Evolutionary conservation across 768 basidiomycete genomes (phyloP).

Genomic region (Rubroboletus satanas): DNA sequence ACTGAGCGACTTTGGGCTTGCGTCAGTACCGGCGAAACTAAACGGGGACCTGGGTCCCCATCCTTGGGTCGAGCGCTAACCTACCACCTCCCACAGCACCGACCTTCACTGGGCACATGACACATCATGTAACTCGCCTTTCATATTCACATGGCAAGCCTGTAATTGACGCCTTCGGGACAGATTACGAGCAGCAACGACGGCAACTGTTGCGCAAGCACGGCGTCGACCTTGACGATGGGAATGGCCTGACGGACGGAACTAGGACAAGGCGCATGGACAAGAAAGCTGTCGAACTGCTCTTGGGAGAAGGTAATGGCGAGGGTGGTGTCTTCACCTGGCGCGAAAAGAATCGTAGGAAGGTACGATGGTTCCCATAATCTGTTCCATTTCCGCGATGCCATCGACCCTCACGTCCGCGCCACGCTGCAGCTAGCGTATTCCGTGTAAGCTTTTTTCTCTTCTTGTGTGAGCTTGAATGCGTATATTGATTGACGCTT

Average conservation of each 20-base stretch:
- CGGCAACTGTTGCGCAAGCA: slow-evolving; percentile 84
- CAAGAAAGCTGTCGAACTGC: slow-evolving; percentile 73
- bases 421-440: slow-evolving; percentile 64
- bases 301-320: slow-evolving; percentile 82
- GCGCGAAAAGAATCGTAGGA: slow-evolving; percentile 90
- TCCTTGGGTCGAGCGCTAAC: slow-evolving; percentile 16
- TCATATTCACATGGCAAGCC: slow-evolving; percentile 3
- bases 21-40: slow-evolving; percentile 53
- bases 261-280: slow-evolving; percentile 76
- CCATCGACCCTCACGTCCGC: slow-evolving; percentile 22
- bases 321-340: slow-evolving; percentile 88
- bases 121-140: slow-evolving; percentile 62
- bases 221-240: slow-evolving; percentile 91
- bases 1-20: slow-evolving; percentile 93
- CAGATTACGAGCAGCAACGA: slow-evolving; percentile 94
- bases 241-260: slow-evolving; percentile 59
- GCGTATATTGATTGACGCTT: slow-evolving; percentile 25
- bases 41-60: slow-evolving; percentile 22
- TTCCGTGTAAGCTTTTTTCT: slow-evolving; percentile 63
- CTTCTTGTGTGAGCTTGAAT: slow-evolving; percentile 10
- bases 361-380: slow-evolving; percentile 50
- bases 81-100: slow-evolving; percentile 47
- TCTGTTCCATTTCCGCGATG: slow-evolving; percentile 28
- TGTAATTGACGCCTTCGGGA: slow-evolving; percentile 14
- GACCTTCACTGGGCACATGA: slow-evolving; percentile 98